Evolutionary conservation across 257 asterid genomes (phyloP).

Genomic region (Nicotiana tomentosiformis): DNA sequence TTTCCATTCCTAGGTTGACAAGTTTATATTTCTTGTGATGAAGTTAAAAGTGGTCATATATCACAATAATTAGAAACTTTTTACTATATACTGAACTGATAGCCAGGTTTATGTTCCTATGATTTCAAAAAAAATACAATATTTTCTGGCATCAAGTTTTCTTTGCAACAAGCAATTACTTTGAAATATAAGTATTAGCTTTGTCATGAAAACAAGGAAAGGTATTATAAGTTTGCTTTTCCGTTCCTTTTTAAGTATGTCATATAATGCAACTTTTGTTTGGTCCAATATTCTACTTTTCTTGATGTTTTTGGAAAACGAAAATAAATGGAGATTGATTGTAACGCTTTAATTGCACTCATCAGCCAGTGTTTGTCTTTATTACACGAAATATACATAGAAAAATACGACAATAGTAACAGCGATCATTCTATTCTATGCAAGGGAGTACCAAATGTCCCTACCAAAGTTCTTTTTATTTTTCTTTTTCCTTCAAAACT

Average conservation of each 20-base stretch:
- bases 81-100: not conserved
- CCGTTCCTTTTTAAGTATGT: too few relatives aligned
- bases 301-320: too few relatives aligned
- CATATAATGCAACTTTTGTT: too few relatives aligned
- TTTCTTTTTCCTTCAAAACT: too few relatives aligned
- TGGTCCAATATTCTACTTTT: too few relatives aligned
- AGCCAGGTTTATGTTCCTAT: not conserved
- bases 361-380: not conserved
- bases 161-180: too few relatives aligned
- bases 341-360: not conserved
- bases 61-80: not conserved
- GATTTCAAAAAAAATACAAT: not conserved
- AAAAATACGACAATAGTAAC: not conserved
- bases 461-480: not conserved
- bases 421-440: not conserved
- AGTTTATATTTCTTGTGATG: not conserved
- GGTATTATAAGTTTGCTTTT: too few relatives aligned
- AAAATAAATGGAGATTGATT: too few relatives aligned
- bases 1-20: not conserved
- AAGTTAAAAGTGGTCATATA: constrained; percentile 1
- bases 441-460: not conserved
- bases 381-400: not conserved
- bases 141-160: too few relatives aligned
- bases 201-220: too few relatives aligned
- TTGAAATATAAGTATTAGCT: too few relatives aligned